Evolutionary conservation across 805 yeast genomes (phyloP), one percentile per base, ranked within the genome.

Genomic region (Lipomyces sp.): DNA sequence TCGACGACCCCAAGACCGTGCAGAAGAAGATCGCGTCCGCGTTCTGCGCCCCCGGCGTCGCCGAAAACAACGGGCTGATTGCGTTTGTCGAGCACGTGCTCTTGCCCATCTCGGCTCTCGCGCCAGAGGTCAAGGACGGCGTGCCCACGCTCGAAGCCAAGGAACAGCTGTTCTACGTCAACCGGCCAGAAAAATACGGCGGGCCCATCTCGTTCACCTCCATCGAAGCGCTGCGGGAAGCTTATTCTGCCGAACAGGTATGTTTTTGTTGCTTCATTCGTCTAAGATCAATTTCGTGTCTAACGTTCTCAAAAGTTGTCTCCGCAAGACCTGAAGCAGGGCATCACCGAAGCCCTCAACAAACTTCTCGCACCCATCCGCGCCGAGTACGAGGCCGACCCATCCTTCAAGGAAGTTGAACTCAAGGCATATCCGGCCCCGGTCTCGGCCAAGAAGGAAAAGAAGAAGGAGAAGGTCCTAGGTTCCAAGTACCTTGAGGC

Each of bases 101-200:
- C 42, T 82, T 82, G 55, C 98, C 98, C 60, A 83, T 90, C 59
- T 83, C 86, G 64, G 90, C 82, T 68, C 76, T 91, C 65, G 38
- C 43, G 10, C 38, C 47, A 10, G 16, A 21, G 19, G 44, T 18
- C 31, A 49, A 51, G 28, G 54, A 61, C 31, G 73, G 74, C 33
- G 33, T 36, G 13, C 43, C 47, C n/a, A 31, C 19, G 19, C 18
- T 42, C 28, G 19, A 40, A 2, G 52, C 43, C 34, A 68, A 69
- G 39, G 85, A 88, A 60, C 51, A 47, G 13, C 72, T 75, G 45
- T 87, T 93, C 71, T 74, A 69, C 67, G 81, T 93, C 61, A 81
- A 84, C 64, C 84, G 98, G 72, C 97, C 97, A 42, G 99, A 93
- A 69, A 83, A 93, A 71, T 93, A 87, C 68, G 98, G 99, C 61